A percentile compares a stretch with the other conserved stretches of the same genome.
These are phyloP conservation scores for Ceratocystis lukuohia DNA, from an alignment of 2,329 filamentous ascomycete genomes.

Conservation along the genomic window DNA sequence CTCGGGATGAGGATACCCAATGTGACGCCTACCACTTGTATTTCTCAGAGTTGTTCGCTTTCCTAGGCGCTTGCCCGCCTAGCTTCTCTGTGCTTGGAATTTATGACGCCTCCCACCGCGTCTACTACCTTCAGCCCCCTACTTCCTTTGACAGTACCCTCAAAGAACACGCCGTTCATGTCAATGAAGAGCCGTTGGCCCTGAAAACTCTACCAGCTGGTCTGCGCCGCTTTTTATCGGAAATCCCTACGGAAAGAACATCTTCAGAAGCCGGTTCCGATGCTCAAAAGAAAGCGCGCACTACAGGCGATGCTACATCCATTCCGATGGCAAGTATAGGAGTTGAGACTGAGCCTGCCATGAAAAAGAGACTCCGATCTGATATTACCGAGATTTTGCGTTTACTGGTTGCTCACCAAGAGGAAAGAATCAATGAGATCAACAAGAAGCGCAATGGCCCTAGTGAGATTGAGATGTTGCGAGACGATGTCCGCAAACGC, in stretches of 20 bases:
- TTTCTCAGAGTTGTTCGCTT: conserved; percentile 15
- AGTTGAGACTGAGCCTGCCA: conserved; percentile 18
- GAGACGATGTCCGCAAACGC: conserved; percentile 6
- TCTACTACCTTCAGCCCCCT: conserved; percentile 19
- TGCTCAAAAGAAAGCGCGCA: not conserved
- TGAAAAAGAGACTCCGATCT: conserved; percentile 17
- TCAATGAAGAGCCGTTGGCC: not conserved
- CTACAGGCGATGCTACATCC: not conserved
- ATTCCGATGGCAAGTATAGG: conserved; percentile 6
- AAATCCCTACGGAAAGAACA: conserved; percentile 1
- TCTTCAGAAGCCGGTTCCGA: not conserved
- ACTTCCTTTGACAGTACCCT: conserved; percentile 15
- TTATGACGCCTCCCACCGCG: conserved; percentile 18
- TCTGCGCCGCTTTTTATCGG: conserved; percentile 17
- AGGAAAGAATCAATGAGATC: conserved; percentile 10
- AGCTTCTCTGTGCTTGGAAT: conserved; percentile 17
- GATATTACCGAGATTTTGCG: conserved; percentile 18
- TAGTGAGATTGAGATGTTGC: conserved; percentile 11
- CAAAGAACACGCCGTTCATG: conserved; percentile 1
- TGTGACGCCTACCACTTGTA: conserved; percentile 18
- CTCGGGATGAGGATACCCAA: conserved; percentile 11
- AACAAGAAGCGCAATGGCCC: not conserved
- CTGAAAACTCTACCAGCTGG: conserved; percentile 16
- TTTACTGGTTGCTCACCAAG: conserved; percentile 14
- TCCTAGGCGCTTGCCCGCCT: conserved; percentile 15